phyloP scores from a whole-genome alignment of 768 basidiomycete genomes.

The Leucogyrophana mollusca region DNA sequence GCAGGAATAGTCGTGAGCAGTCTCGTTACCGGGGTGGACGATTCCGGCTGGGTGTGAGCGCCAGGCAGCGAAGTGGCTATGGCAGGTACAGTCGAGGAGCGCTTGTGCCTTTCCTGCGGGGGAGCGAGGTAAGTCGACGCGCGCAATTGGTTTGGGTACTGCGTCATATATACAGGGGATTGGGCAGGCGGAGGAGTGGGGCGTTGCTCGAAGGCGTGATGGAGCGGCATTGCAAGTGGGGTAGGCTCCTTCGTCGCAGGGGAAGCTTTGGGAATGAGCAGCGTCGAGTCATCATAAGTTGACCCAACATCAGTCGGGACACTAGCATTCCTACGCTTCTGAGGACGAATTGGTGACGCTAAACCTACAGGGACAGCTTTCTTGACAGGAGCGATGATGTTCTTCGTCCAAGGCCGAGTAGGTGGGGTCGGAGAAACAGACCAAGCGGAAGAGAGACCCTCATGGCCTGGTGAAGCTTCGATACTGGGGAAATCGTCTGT shows the following conservation, averaged over 20 bases:
- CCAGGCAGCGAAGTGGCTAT: no score
- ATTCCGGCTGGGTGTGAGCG: no score
- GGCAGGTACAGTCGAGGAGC: constrained; percentile 18
- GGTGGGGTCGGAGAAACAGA: constrained; percentile 31
- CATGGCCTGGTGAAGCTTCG: constrained; percentile 23
- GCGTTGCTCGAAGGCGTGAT: constrained; percentile 35
- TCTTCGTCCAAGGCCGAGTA: constrained; percentile 22
- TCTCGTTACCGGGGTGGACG: constrained; percentile 39
- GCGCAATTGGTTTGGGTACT: constrained; percentile 17
- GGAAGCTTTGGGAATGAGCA: constrained; percentile 13
- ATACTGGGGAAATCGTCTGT: constrained; percentile 25
- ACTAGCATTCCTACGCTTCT: constrained; percentile 30
- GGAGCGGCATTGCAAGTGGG: constrained; percentile 39
- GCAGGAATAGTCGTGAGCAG: constrained; percentile 43
- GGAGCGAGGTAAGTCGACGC: constrained; percentile 15
- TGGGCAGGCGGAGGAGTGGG: constrained; percentile 9
- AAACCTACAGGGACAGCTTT: constrained; percentile 36
- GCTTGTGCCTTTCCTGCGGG: constrained; percentile 17
- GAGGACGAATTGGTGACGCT: constrained; percentile 31
- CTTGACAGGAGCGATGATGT: constrained; percentile 14
- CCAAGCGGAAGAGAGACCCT: constrained; percentile 28
- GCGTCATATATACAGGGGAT: constrained; percentile 11
- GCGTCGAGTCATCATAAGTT: constrained; percentile 20
- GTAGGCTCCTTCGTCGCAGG: constrained; percentile 19
- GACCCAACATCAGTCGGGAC: constrained; percentile 37